phyloP scores from a whole-genome alignment of 2,329 filamentous ascomycete genomes.

The Penicillium frequentans region DNA sequence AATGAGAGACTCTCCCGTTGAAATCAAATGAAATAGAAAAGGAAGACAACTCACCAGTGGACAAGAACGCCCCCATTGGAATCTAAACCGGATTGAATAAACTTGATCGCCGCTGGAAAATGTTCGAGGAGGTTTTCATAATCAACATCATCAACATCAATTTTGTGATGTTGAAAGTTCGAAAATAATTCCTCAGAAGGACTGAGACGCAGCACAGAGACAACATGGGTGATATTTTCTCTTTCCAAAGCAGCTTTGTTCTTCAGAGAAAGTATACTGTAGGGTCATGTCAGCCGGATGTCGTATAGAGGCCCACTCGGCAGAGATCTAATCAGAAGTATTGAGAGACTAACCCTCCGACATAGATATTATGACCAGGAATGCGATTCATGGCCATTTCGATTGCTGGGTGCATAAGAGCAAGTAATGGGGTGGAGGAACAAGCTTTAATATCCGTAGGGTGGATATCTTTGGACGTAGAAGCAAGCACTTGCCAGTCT shows the following conservation, averaged over 20 bases:
- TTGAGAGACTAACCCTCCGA: conserved; percentile 66
- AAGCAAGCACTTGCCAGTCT: neutral
- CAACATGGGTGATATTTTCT: conserved; percentile 80
- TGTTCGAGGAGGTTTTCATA: conserved; percentile 80
- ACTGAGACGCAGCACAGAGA: conserved; percentile 72
- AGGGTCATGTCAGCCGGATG: conserved; percentile 27
- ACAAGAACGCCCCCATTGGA: conserved; percentile 69
- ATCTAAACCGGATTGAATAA: conserved; percentile 76
- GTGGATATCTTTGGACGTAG: neutral
- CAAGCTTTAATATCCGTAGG: neutral
- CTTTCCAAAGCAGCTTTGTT: conserved; percentile 68
- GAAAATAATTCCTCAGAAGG: conserved; percentile 67
- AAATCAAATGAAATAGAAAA: conserved; percentile 67
- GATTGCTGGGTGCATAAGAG: neutral
- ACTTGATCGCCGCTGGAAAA: conserved; percentile 77
- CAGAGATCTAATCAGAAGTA: conserved; percentile 37
- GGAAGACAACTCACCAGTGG: conserved; percentile 70
- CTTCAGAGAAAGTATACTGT: conserved; percentile 76
- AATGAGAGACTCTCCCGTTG: conserved; percentile 51
- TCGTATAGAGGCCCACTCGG: conserved; percentile 65
- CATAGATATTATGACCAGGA: conserved; percentile 70
- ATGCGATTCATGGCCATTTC: conserved; percentile 61
- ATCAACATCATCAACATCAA: conserved; percentile 91
- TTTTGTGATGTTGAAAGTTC: conserved; percentile 69
- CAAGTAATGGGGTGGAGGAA: neutral